These are phyloP conservation scores for Inga oerstediana DNA, from an alignment of 306 rosid genomes.

Conservation along the genomic window DNA sequence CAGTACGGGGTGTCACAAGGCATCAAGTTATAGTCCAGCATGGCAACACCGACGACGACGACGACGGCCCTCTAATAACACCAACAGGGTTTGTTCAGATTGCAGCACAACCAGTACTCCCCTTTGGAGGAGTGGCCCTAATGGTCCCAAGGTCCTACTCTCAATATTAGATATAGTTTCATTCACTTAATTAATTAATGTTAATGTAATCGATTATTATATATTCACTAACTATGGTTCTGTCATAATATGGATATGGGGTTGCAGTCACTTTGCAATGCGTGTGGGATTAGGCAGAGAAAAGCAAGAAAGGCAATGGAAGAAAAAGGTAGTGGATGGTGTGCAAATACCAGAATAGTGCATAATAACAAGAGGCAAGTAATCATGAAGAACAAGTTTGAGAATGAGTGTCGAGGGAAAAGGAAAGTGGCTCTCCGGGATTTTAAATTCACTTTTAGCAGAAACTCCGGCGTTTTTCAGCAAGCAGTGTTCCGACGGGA, in stretches of 20 bases:
- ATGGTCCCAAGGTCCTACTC: slow-evolving; percentile 73
- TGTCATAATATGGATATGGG: neutral
- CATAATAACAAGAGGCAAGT: slow-evolving; percentile 31
- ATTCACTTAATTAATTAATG: neutral
- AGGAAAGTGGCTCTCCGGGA: slow-evolving; percentile 38
- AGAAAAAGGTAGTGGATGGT: neutral
- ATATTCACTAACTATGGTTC: neutral
- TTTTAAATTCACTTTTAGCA: neutral
- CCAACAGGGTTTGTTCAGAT: slow-evolving; percentile 77
- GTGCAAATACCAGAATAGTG: slow-evolving; percentile 9
- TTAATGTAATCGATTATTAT: neutral
- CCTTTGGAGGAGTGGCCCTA: slow-evolving; percentile 95
- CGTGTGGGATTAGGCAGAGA: slow-evolving; percentile 84
- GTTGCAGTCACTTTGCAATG: slow-evolving; percentile 90
- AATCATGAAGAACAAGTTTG: neutral
- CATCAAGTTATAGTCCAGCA: neutral
- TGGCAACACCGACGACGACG: neutral
- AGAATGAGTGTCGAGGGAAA: neutral
- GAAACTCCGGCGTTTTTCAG: slow-evolving; percentile 17
- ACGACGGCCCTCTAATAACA: neutral
- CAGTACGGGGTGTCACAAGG: neutral
- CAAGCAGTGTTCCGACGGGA: slow-evolving; percentile 53
- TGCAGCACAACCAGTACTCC: slow-evolving; percentile 80
- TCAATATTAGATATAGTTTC: too few relatives aligned
- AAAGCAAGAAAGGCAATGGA: slow-evolving; percentile 68